Conservation (phyloP, 805 yeast species). For the Cyberlindnera lachancei region DNA sequence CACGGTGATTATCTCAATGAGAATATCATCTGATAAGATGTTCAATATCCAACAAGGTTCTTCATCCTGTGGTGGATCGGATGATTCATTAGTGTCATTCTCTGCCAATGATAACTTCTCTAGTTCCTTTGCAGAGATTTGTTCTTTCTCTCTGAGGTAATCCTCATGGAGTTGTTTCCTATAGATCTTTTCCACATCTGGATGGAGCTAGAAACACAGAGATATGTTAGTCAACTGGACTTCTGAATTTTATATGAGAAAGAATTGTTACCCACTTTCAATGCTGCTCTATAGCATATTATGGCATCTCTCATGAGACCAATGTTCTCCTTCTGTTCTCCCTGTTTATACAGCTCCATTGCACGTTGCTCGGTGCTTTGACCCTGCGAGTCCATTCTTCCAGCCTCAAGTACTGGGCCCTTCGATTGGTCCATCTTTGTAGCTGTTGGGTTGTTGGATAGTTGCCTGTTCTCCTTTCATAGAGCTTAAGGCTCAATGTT, state of each 20-base stretch:
- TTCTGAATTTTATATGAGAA: no score
- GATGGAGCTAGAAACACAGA: constrained; percentile 24
- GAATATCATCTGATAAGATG: constrained; percentile 50
- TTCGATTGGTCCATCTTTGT: no score
- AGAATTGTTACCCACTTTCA: constrained; percentile 32
- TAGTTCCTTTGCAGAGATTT: no score
- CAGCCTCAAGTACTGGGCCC: no score
- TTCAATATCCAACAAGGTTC: constrained; percentile 36
- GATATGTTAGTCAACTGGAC: neutral
- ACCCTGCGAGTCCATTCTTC: no score
- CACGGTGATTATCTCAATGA: constrained; percentile 41
- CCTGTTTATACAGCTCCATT: constrained; percentile 57
- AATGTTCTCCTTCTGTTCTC: constrained; percentile 59
- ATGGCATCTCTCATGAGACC: constrained; percentile 85
- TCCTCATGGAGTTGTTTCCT: constrained; percentile 46
- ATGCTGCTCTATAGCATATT: constrained; percentile 62
- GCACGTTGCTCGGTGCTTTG: constrained; percentile 47
- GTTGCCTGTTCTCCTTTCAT: no score
- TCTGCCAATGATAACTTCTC: no score
- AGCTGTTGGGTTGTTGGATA: no score
- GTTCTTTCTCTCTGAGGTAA: constrained; percentile 24
- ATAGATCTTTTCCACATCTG: constrained; percentile 60
- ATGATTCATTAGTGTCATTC: no score
- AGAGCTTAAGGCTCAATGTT: no score
- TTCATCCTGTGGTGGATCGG: no score